phyloP scores from a whole-genome alignment of 2,329 filamentous ascomycete genomes.

The Colletotrichum abscissum region DNA sequence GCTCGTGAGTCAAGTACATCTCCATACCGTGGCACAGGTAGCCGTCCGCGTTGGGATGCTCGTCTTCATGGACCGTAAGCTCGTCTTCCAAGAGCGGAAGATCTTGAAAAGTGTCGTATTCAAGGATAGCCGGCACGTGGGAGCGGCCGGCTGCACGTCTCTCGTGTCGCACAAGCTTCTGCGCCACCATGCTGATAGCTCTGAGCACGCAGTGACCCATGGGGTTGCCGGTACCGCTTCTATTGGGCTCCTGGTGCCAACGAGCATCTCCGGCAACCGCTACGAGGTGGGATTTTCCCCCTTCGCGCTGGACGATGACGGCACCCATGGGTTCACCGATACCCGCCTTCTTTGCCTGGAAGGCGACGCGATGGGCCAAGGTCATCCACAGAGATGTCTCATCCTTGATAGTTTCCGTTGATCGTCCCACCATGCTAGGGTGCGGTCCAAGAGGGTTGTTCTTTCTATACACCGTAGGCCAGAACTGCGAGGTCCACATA shows the following conservation, averaged over 20 bases:
- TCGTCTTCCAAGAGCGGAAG: constrained; percentile 77
- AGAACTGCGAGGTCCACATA: constrained; percentile 80
- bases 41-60: constrained; percentile 77
- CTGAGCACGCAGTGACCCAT: constrained; percentile 83
- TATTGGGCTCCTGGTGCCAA: constrained; percentile 66
- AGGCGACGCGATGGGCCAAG: constrained; percentile 73
- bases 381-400: constrained; percentile 75
- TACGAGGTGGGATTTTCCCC: constrained; percentile 67
- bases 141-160: constrained; percentile 51
- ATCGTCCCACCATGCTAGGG: constrained; percentile 77
- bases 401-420: constrained; percentile 74
- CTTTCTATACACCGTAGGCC: constrained; percentile 88
- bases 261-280: constrained; percentile 83
- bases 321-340: constrained; percentile 79
- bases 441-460: constrained; percentile 89
- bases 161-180: constrained; percentile 70
- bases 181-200: constrained; percentile 85
- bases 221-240: constrained; percentile 71
- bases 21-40: constrained; percentile 96
- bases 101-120: constrained; percentile 75
- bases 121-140: constrained; percentile 53
- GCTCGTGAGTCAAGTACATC: constrained; percentile 94
- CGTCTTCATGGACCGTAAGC: constrained; percentile 68
- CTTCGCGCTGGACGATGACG: constrained; percentile 76
- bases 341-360: constrained; percentile 65